Percentiles rank a stretch among this genome's conserved stretches.
Evolutionary conservation across 2,329 filamentous ascomycete genomes (phyloP).

Genomic region (Trichophyton verrucosum): DNA sequence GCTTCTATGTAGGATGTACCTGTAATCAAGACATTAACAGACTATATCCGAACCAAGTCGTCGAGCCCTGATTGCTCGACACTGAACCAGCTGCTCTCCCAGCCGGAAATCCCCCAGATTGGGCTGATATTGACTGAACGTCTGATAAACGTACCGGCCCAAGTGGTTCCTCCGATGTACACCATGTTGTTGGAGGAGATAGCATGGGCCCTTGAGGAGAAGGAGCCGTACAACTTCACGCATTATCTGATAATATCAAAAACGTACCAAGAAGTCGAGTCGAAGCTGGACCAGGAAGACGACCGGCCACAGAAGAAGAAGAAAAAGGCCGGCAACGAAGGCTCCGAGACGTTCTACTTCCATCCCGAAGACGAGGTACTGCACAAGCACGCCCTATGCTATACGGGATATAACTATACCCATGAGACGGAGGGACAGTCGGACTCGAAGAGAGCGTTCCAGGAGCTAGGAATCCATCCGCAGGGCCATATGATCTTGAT

Average conservation of each 20-base stretch:
- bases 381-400: slow-evolving; percentile 59
- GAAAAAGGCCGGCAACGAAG: slow-evolving; percentile 39
- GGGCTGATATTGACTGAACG: slow-evolving; percentile 85
- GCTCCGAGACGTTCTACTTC: slow-evolving; percentile 67
- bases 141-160: slow-evolving; percentile 90
- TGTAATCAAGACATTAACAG: slow-evolving; percentile 55
- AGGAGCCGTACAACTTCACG: slow-evolving; percentile 83
- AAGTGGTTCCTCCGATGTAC: slow-evolving; percentile 89
- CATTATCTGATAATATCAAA: slow-evolving; percentile 89
- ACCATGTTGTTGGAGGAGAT: slow-evolving; percentile 88
- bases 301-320: slow-evolving; percentile 54
- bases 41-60: slow-evolving; percentile 53
- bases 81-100: slow-evolving; percentile 47
- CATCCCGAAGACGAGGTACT: slow-evolving; percentile 91
- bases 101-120: slow-evolving; percentile 47
- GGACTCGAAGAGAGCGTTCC: slow-evolving; percentile 88
- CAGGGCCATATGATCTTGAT: slow-evolving; percentile 78
- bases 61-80: slow-evolving; percentile 44
- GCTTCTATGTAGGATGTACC: slow-evolving; percentile 47
- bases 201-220: slow-evolving; percentile 72
- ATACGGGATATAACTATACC: slow-evolving; percentile 62
- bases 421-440: slow-evolving; percentile 66
- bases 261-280: slow-evolving; percentile 81
- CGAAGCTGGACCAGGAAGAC: slow-evolving; percentile 58
- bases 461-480: slow-evolving; percentile 79